Conservation (phyloP, 2,329 filamentous ascomycete species). For the Monilinia aucupariae region DNA sequence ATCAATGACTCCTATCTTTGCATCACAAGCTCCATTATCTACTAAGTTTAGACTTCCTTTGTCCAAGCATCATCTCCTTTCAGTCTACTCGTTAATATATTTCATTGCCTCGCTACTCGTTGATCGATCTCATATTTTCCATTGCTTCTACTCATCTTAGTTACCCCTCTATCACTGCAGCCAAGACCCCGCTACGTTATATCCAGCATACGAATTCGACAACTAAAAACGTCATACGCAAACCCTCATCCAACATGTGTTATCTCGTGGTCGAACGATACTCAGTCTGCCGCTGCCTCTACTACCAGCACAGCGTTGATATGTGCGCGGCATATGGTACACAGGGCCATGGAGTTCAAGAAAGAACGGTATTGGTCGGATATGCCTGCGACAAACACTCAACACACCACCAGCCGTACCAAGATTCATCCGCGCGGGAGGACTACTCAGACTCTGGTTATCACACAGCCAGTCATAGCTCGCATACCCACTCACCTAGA, state of each 20-base stretch:
- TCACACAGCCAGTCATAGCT: constrained; percentile 32
- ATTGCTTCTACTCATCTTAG: constrained; percentile 15
- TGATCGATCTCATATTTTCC: constrained; percentile 12
- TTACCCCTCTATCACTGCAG: constrained; percentile 11
- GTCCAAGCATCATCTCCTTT: constrained; percentile 30
- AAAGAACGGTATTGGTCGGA: constrained; percentile 65
- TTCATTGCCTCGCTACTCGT: constrained; percentile 27
- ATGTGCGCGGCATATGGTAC: constrained; percentile 59
- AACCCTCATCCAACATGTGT: constrained; percentile 49
- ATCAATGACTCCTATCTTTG: constrained; percentile 34
- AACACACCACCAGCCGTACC: constrained; percentile 9
- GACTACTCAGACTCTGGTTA: constrained; percentile 36
- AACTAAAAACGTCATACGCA: constrained; percentile 6
- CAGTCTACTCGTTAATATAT: constrained; percentile 33
- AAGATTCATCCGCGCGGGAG: constrained; percentile 21
- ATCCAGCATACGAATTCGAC: background rate
- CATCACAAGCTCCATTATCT: constrained; percentile 27
- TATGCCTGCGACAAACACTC: constrained; percentile 56
- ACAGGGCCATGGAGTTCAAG: constrained; percentile 56
- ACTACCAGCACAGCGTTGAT: constrained; percentile 63
- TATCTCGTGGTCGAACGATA: constrained; percentile 66
- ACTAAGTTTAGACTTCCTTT: constrained; percentile 31
- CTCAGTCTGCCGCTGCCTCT: constrained; percentile 64
- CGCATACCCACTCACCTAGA: constrained; percentile 29
- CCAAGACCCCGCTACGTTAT: background rate